Conservation (phyloP, 441 rosid genomes). For the Hura crepitans region DNA sequence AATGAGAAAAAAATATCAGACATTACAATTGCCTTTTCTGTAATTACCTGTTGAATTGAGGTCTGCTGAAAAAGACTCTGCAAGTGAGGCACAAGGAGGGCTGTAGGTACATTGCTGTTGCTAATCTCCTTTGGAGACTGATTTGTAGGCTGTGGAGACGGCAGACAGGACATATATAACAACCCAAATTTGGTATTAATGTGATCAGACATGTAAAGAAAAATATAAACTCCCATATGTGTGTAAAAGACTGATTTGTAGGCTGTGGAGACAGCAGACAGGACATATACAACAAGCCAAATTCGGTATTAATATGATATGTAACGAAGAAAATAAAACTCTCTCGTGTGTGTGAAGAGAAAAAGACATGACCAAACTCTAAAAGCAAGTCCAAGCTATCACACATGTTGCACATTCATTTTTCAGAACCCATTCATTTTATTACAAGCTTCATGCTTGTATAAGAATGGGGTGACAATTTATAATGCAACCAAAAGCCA, state of each 20-base stretch:
- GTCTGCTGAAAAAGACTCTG: slow-evolving; percentile 89
- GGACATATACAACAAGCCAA: not conserved
- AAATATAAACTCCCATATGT: too few species aligned
- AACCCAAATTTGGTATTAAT: not conserved
- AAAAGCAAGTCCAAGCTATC: not conserved
- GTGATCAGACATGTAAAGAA: too few species aligned
- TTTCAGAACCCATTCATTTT: not conserved
- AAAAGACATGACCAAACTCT: not conserved
- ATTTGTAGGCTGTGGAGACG: slow-evolving; percentile 46
- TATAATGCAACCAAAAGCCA: slow-evolving; percentile 1
- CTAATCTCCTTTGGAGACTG: slow-evolving; percentile 54
- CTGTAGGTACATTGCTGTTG: slow-evolving; percentile 37
- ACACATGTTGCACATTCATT: not conserved
- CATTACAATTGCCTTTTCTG: slow-evolving; percentile 3
- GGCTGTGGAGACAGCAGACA: slow-evolving; percentile 39
- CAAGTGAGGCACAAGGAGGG: slow-evolving; percentile 68
- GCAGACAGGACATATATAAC: not conserved
- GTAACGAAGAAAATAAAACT: too few species aligned
- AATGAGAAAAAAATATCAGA: slow-evolving; percentile 7
- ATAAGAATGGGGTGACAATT: not conserved
- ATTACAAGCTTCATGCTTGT: not conserved
- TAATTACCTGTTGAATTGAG: slow-evolving; percentile 75
- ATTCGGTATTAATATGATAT: not conserved
- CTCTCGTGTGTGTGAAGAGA: too few species aligned
- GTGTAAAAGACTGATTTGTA: slow-evolving; percentile 43